Evolutionary conservation across 495 filamentous ascomycete genomes (phyloP).

Genomic region (Penicillium ucsense): DNA sequence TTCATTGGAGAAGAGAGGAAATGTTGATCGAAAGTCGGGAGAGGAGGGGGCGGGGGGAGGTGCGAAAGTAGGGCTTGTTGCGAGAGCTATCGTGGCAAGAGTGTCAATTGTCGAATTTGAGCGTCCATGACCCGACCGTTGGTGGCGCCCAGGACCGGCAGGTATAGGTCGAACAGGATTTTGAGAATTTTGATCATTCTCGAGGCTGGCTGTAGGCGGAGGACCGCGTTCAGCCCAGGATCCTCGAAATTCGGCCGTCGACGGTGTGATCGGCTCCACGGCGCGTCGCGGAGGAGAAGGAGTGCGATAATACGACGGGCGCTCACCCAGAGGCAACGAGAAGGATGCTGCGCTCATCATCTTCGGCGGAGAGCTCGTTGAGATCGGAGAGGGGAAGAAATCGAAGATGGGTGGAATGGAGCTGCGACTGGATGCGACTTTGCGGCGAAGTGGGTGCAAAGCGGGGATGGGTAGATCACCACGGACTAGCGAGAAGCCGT

Average conservation of each 20-base stretch:
- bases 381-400: constrained; percentile 5
- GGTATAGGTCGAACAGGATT: constrained; percentile 11
- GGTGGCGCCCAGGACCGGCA: constrained; percentile 16
- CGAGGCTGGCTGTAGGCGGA: constrained; percentile 17
- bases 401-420: constrained; percentile 8
- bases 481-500: constrained; percentile 40
- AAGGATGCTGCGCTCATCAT: constrained; percentile 43
- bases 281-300: constrained; percentile 46
- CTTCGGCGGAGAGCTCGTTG: constrained; percentile 8
- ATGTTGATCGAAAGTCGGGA: constrained; percentile 15
- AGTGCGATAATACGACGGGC: constrained; percentile 42
- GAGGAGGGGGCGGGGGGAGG: constrained; percentile 28
- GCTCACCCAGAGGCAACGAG: constrained; percentile 26
- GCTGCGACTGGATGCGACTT: constrained; percentile 23
- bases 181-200: constrained; percentile 18
- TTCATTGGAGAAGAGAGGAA: constrained; percentile 27
- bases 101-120: constrained; percentile 44
- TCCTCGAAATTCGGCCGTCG: constrained; percentile 23
- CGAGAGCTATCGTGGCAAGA: constrained; percentile 46
- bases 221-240: constrained; percentile 25
- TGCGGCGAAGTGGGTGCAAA: constrained; percentile 38
- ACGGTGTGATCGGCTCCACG: constrained; percentile 43
- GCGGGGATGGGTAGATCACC: constrained; percentile 37
- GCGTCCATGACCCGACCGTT: constrained; percentile 35
- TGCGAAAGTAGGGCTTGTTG: constrained; percentile 38